A percentile compares a stretch with the other conserved stretches of the same genome.
These are phyloP conservation scores for Euphorbia neoarborescens DNA, from an alignment of 441 rosid species.

Conservation along the genomic window DNA sequence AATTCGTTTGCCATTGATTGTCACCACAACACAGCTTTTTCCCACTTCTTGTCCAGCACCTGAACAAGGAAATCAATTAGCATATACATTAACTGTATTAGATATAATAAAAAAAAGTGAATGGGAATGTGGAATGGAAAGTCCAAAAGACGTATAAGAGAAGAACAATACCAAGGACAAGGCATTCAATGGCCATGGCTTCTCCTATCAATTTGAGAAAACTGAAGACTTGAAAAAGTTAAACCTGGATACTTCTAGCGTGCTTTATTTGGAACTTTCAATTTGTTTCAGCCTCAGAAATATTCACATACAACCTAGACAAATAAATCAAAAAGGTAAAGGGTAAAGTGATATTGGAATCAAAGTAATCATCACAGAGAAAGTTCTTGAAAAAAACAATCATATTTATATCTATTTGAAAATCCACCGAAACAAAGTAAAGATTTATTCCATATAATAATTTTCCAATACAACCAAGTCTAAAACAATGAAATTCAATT, in stretches of 20 bases:
- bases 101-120: neutral
- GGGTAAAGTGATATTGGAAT: neutral
- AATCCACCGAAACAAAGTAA: neutral
- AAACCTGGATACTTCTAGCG: neutral
- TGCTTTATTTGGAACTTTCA: neutral
- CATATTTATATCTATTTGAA: neutral
- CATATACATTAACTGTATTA: neutral
- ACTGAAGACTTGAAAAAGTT: neutral
- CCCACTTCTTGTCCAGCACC: slow-evolving; percentile 98
- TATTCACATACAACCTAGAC: neutral
- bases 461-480: neutral
- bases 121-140: neutral
- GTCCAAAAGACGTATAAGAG: neutral
- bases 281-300: neutral
- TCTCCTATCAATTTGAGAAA: too few relatives aligned
- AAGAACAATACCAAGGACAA: slow-evolving; percentile 18
- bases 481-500: neutral
- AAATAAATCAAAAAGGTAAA: neutral
- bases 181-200: slow-evolving; percentile 25
- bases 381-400: too few relatives aligned
- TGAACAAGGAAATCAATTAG: slow-evolving; percentile 8
- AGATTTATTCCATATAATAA: neutral
- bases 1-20: slow-evolving; percentile 69
- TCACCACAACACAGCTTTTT: slow-evolving; percentile 83
- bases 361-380: neutral